These are phyloP conservation scores for Nakazawaea populi DNA, from an alignment of 805 yeast species.

Conservation along the genomic window DNA sequence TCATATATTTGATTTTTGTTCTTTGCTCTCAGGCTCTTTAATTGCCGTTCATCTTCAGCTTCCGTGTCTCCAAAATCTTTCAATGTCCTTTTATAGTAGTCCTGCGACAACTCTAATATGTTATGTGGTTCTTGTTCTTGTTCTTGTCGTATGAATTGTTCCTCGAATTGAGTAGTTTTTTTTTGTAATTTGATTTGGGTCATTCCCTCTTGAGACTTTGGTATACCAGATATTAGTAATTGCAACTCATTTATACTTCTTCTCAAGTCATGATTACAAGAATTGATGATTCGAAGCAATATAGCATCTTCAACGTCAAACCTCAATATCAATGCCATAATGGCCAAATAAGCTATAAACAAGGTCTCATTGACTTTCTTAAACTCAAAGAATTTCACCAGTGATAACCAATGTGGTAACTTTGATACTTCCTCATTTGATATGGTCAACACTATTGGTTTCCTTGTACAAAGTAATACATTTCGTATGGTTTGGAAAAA, in stretches of 20 bases:
- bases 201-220: neutral
- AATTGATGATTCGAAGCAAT: neutral
- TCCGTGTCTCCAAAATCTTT: neutral
- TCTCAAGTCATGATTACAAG: constrained; percentile 4
- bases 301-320: neutral
- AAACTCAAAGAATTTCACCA: constrained; percentile 1
- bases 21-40: neutral
- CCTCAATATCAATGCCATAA: neutral
- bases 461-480: constrained; percentile 5
- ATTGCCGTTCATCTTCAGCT: neutral
- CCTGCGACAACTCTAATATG: no score
- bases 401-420: constrained; percentile 9
- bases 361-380: neutral
- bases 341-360: constrained; percentile 1
- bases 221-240: constrained; percentile 2
- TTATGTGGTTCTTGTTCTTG: no score
- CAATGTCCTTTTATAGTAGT: no score
- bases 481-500: constrained; percentile 2
- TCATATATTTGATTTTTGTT: neutral
- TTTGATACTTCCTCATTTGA: neutral
- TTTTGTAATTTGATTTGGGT: neutral
- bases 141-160: no score
- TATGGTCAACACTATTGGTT: constrained; percentile 8
- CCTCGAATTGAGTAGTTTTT: no score
- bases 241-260: constrained; percentile 8